Base-by-base conservation (phyloP, 768 basidiomycete genomes). In the Tubosaeta sp. region DNA sequence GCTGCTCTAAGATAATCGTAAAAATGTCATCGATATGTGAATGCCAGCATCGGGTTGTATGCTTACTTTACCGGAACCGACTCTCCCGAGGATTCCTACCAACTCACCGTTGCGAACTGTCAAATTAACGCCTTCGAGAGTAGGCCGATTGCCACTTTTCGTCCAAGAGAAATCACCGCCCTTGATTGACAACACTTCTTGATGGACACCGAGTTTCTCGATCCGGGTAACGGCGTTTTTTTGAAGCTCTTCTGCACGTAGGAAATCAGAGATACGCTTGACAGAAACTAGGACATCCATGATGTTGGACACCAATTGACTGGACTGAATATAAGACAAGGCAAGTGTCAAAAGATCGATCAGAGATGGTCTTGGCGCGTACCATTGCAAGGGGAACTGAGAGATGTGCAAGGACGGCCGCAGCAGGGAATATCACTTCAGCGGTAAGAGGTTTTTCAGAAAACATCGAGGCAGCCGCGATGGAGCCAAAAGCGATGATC, bases 351-450 rank as follows among this genome's bases (percentile, higher is more conserved):
- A 9, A 27, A 27, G 9, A 42, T 25, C 16, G 34, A 41, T 46
- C 35, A 1, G 13, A 2, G 0, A 2, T 0, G n/a, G 14, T 2
- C 12, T 36, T 34, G 6, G 63, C 74, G 34, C 64, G 9, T 27
- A 87, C 86, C 88, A 91, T 88, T 3, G 81, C 87, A 22, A 94
- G 73, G 1, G 92, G 92, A 93, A 94, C 27, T 94, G 71, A 0
- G 90, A 86, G 54, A 98, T 93, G 0, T 90, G 84, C n/a, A 9
- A 27, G n/a, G n/a, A n/a, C n/a, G n/a, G n/a, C n/a, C n/a, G n/a
- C n/a, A n/a, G n/a, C n/a, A n/a, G 95, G 95, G 78, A 98, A 98
- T 55, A 97, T 94, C 44, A 92, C 73, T 55, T 96, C 94, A 0
- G 87, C 81, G 0, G 95, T 97, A 2, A 98, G 69, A 4, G 93